Evolutionary conservation across 768 basidiomycete species (phyloP).

Genomic region (Lactarius trivialis): DNA sequence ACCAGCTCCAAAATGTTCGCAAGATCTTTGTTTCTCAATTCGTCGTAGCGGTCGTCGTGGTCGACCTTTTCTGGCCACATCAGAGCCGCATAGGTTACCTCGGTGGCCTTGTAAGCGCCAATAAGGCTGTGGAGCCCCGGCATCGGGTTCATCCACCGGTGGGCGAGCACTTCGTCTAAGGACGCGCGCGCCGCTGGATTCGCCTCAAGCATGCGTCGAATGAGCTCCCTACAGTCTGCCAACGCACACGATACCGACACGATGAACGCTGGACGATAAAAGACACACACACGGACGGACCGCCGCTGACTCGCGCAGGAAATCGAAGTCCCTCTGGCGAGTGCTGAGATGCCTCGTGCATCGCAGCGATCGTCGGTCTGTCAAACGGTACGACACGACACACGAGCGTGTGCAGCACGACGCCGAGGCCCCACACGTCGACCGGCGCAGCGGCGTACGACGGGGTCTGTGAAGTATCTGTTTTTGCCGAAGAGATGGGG

Average conservation of each 20-base stretch:
- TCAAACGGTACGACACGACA: not conserved
- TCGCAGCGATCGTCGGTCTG: not conserved
- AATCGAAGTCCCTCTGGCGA: not conserved
- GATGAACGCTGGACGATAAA: not conserved
- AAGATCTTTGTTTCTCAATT: not conserved
- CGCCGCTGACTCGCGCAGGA: not conserved
- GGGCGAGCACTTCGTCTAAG: not conserved
- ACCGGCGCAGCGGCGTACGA: constrained; percentile 1
- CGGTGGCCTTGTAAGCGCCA: not conserved
- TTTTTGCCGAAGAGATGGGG: not conserved
- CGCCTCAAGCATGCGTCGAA: not conserved
- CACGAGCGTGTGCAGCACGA: constrained; percentile 2
- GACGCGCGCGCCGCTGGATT: not conserved
- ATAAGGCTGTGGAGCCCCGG: not conserved
- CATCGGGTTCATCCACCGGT: not conserved
- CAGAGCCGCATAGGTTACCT: not conserved
- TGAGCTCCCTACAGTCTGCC: constrained; percentile 3
- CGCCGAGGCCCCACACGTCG: constrained; percentile 7
- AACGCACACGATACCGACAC: not conserved
- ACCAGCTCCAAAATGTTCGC: not conserved
- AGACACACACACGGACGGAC: not conserved
- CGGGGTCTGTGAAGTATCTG: not conserved
- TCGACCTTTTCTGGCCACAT: constrained; percentile 2
- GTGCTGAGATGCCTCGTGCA: not conserved
- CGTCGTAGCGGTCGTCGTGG: not conserved